Conservation (phyloP, 768 basidiomycete genomes). For the Suillus subluteus region DNA sequence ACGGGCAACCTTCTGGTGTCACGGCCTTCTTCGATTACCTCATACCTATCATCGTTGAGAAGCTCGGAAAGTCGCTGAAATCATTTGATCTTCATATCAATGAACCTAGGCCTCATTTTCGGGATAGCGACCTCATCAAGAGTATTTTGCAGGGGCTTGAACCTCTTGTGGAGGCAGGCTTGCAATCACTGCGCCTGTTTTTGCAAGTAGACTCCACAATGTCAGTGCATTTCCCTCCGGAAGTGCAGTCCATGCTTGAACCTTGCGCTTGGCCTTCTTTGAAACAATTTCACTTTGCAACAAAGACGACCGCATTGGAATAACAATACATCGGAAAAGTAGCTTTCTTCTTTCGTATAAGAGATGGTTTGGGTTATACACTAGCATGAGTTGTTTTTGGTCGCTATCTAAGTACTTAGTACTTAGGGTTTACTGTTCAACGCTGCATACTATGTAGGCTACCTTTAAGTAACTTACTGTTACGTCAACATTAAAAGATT, state of each 20-base stretch:
- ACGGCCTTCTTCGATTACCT: background rate
- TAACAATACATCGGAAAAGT: background rate
- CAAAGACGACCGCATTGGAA: background rate
- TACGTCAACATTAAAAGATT: background rate
- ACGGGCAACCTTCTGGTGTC: background rate
- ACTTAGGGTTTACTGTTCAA: background rate
- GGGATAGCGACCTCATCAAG: background rate
- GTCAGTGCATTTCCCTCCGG: background rate
- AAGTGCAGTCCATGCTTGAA: slow-evolving; percentile 5
- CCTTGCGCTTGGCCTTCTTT: slow-evolving; percentile 14
- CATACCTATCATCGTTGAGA: slow-evolving; percentile 2
- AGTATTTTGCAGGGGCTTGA: slow-evolving; percentile 2
- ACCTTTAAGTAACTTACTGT: no score
- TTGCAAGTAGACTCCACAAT: slow-evolving; percentile 1
- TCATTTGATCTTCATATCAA: slow-evolving; percentile 14
- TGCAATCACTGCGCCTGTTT: slow-evolving; percentile 8
- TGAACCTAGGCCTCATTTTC: background rate
- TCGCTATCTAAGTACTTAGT: background rate
- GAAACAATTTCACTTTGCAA: slow-evolving; percentile 9
- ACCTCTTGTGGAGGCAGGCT: slow-evolving; percentile 9
- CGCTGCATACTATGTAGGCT: no score
- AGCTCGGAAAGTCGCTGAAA: slow-evolving; percentile 8
- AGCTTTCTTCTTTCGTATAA: background rate
- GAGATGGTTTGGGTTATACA: background rate
- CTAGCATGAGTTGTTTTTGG: background rate